Percentiles rank a stretch among this genome's conserved stretches.
phyloP scores from a whole-genome alignment of 2,329 filamentous ascomycete species.

The Blastomyces emzantsi region DNA sequence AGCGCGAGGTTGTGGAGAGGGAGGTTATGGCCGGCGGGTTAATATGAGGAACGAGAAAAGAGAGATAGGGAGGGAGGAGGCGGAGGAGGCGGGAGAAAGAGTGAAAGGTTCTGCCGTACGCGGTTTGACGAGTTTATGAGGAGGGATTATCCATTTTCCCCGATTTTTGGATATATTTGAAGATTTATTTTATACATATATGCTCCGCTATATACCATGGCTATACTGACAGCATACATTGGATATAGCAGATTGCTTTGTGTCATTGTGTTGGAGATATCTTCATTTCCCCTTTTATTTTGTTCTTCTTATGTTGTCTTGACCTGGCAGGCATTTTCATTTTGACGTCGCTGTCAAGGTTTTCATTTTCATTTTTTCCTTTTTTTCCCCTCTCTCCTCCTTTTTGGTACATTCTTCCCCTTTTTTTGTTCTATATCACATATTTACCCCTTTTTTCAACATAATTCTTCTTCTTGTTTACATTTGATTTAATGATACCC shows the following conservation, averaged over 20 bases:
- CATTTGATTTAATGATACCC: constrained; percentile 4
- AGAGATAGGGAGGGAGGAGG: not conserved
- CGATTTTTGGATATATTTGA: not conserved
- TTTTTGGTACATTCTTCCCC: constrained; percentile 6
- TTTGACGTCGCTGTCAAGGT: too few species aligned
- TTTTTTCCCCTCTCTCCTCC: too few species aligned
- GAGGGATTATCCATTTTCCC: not conserved
- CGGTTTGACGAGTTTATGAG: too few species aligned
- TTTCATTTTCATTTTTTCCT: constrained; percentile 10
- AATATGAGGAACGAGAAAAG: constrained; percentile 17
- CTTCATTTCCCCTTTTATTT: not conserved
- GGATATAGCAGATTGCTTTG: not conserved
- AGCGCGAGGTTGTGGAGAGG: constrained; percentile 26
- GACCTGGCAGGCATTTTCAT: not conserved
- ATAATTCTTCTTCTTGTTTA: not conserved
- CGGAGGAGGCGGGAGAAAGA: not conserved
- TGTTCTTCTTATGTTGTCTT: not conserved
- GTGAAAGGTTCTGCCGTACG: not conserved
- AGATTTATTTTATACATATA: not conserved
- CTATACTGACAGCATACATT: not conserved
- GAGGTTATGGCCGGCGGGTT: constrained; percentile 22
- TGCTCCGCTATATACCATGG: not conserved
- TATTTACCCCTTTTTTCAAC: not conserved
- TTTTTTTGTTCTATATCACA: not conserved
- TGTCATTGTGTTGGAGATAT: not conserved